A percentile compares a stretch with the other conserved stretches of the same genome.
Evolutionary conservation across 169 alveolate genomes (phyloP).

Genomic region (Besnoitia besnoiti): DNA sequence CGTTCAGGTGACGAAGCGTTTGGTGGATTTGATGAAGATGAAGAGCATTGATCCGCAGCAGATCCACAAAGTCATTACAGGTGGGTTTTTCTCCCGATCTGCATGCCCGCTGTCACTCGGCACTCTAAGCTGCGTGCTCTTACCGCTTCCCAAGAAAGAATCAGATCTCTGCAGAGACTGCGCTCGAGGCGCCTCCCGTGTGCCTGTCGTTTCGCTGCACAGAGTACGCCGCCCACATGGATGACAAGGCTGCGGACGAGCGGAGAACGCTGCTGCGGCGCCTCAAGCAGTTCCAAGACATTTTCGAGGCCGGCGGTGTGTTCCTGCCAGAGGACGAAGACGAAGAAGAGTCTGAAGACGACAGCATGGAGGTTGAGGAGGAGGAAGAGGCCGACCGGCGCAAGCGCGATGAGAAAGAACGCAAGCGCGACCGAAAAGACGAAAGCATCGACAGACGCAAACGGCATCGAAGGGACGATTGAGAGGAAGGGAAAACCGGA

Average conservation of each 20-base stretch:
- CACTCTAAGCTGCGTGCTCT: no score
- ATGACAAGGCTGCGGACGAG: conserved; percentile 11
- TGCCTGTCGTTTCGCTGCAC: no score
- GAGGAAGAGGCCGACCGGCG: neutral
- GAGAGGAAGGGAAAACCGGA: neutral
- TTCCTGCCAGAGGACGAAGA: neutral
- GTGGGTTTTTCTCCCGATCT: neutral
- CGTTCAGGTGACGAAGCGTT: conserved; percentile 26
- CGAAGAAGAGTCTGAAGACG: neutral
- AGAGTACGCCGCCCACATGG: conserved; percentile 18
- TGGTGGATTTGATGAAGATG: conserved; percentile 37
- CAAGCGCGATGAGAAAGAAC: neutral
- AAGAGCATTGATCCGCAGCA: neutral
- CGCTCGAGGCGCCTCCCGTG: no score
- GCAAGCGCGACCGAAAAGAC: neutral
- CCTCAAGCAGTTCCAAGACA: neutral
- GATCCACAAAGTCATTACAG: neutral
- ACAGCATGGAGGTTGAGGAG: neutral
- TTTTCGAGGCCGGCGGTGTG: neutral
- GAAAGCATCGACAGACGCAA: neutral
- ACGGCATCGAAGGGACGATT: neutral
- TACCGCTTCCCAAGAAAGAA: no score
- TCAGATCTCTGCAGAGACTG: no score
- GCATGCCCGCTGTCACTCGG: neutral
- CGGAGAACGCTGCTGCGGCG: neutral